These are phyloP conservation scores for Sodiomyces alkalinus DNA, from an alignment of 2,329 filamentous ascomycete genomes.

Conservation along the genomic window DNA sequence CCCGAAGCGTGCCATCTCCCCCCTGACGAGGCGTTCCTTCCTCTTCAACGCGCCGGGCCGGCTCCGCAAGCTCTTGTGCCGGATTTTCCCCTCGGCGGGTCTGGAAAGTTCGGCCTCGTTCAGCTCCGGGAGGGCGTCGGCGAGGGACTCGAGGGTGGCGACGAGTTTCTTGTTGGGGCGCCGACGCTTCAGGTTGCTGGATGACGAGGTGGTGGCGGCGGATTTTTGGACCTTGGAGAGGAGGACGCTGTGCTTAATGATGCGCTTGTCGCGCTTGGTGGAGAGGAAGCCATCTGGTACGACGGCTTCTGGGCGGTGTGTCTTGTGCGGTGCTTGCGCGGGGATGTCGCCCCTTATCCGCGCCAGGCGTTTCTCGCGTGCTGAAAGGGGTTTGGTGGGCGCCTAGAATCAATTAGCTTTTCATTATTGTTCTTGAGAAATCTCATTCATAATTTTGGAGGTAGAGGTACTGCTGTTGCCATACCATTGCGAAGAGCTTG, in stretches of 20 bases:
- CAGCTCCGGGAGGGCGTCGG: slow-evolving; percentile 61
- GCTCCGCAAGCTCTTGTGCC: slow-evolving; percentile 59
- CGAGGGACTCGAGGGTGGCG: slow-evolving; percentile 59
- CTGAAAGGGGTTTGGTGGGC: slow-evolving; percentile 28
- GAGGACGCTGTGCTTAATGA: slow-evolving; percentile 68
- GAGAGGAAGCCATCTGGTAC: slow-evolving; percentile 46
- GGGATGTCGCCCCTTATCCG: slow-evolving; percentile 32
- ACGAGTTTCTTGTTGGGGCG: slow-evolving; percentile 64
- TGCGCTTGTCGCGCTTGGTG: slow-evolving; percentile 70
- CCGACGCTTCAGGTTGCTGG: slow-evolving; percentile 45
- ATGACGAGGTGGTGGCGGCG: slow-evolving; percentile 37
- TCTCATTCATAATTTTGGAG: no score
- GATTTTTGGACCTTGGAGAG: slow-evolving; percentile 64
- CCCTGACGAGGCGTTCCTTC: slow-evolving; percentile 64
- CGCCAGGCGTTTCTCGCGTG: slow-evolving; percentile 39
- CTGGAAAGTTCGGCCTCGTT: slow-evolving; percentile 28
- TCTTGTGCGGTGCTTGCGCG: slow-evolving; percentile 34
- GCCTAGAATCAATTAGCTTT: slow-evolving; percentile 7
- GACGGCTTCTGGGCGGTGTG: slow-evolving; percentile 33
- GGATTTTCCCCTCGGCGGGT: slow-evolving; percentile 43
- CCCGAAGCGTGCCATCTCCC: slow-evolving; percentile 73
- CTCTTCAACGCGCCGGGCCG: slow-evolving; percentile 68
- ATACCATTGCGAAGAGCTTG: no score
- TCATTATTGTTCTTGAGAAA: no score
- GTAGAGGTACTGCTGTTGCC: no score